Base-by-base conservation (phyloP, 2,329 filamentous ascomycete species). In the Trichoderma sp. region DNA sequence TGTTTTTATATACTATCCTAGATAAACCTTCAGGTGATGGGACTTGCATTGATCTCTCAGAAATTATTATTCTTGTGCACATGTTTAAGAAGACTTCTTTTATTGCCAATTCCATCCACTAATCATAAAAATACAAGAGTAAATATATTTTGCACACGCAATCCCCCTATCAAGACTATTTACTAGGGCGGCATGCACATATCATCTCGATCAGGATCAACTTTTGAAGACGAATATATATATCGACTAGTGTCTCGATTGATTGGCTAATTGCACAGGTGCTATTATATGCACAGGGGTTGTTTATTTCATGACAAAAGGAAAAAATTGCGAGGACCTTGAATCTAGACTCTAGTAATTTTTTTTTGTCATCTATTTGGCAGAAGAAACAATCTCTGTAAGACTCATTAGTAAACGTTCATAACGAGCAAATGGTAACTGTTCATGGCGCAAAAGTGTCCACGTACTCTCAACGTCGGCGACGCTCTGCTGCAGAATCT, bases 401-500 rank as follows among this genome's bases (percentile, higher is more conserved):
- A 13, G 3, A 30, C 3, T 14, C 4, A 76, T 83, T 79, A 84
- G 83, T 73, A 71, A 63, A 43, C 18, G 52, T 34, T 39, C 18
- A 3, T 5, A 55, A 55, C 24, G 10, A 7, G 16, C 10, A 34
- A 24, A 24, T 39, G 1, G 39, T 2, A 21, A 1, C 10, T 5
- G 30, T 30, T 30, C 16, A 18, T 2, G 11, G n/a, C 5, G n/a
- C 4, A 5, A 34, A 18, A 4, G 26, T 11, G 11, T 43, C 7
- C 32, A 77, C 79, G 75, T 86, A 97, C 94, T 95, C 90, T 99
- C 96, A 80, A 99, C 90, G 83, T 99, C 96, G 73, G 91, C 84
- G 78, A 99, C 89, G 82, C 94, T 97, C 88, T 99, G 96, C 85
- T 96, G 91, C 76, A 99, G 90, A 78, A 99, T 97, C 86, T 97